Evolutionary conservation across 2,329 filamentous ascomycete species (phyloP).

Genomic region (Colletotrichum tabaci): DNA sequence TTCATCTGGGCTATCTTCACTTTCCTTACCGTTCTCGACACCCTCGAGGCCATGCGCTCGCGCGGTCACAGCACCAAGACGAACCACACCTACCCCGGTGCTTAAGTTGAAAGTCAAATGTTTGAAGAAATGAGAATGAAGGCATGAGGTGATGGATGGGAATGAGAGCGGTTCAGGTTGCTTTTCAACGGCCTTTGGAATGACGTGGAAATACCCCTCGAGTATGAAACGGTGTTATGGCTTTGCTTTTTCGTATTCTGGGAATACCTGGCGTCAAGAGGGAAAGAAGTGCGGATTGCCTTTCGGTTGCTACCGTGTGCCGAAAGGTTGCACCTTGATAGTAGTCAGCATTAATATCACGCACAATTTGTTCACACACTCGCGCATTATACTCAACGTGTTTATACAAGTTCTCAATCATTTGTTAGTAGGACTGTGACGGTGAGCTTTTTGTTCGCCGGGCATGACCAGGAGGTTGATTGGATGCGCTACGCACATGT

Average conservation of each 20-base stretch:
- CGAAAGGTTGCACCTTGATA: no score
- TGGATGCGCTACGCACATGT: no score
- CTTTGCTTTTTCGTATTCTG: background rate
- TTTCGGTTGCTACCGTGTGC: no score
- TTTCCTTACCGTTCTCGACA: constrained; percentile 63
- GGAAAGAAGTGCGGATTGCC: background rate
- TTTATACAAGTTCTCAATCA: rapidly evolving
- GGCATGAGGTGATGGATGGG: background rate
- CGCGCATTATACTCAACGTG: no score
- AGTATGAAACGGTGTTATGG: constrained; percentile 31
- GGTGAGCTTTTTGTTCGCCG: no score
- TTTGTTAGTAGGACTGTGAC: no score
- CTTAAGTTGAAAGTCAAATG: no score
- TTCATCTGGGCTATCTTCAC: constrained; percentile 72
- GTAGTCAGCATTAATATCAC: background rate
- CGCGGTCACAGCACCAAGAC: constrained; percentile 52
- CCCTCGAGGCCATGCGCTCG: constrained; percentile 59
- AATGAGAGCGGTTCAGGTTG: background rate
- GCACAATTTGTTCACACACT: background rate
- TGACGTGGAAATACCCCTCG: constrained; percentile 36
- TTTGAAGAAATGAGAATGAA: background rate
- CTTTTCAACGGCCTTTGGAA: constrained; percentile 18
- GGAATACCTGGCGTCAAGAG: background rate
- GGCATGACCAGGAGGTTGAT: no score
- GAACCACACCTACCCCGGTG: constrained; percentile 34